Conservation (phyloP, 352 stramenopile species). For the Thalassiosira livingstoniorum region DNA sequence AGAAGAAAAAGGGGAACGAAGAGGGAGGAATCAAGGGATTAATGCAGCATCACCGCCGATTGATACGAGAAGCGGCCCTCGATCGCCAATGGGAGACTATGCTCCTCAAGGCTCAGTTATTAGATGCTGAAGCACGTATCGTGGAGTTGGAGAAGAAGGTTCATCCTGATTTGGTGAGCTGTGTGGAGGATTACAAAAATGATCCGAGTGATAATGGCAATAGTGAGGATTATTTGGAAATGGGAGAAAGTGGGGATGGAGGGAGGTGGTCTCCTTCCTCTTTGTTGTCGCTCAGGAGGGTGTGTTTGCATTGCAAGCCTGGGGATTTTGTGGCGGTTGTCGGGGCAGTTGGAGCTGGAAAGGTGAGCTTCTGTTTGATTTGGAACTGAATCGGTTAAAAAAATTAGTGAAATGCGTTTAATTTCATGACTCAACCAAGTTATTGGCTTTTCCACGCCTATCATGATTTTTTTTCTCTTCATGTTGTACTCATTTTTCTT, state of each 20-base stretch:
- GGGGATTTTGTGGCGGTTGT: conserved; percentile 88
- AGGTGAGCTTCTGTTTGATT: no score
- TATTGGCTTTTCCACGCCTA: no score
- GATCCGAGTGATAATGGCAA: not conserved
- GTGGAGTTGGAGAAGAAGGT: conserved; percentile 49
- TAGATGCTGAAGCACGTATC: conserved; percentile 73
- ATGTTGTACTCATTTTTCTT: no score
- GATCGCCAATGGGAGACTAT: conserved; percentile 75
- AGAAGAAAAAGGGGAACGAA: not conserved
- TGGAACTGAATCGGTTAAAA: no score
- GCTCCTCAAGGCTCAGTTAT: conserved; percentile 73
- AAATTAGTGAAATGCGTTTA: no score
- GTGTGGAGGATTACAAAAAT: not conserved
- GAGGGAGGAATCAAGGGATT: conserved; percentile 30
- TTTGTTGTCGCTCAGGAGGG: conserved; percentile 68
- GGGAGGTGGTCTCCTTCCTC: conserved; percentile 42
- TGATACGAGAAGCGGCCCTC: conserved; percentile 44
- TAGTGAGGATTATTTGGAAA: not conserved
- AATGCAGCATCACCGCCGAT: conserved; percentile 44
- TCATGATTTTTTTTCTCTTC: no score
- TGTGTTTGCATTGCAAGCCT: conserved; percentile 83
- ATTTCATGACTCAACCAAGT: no score
- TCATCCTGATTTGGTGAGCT: conserved; percentile 3
- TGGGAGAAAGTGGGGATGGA: conserved; percentile 36
- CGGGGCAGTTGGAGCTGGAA: conserved; percentile 86